Percentiles rank a stretch among this genome's conserved stretches.
Conservation (phyloP, 2,329 filamentous ascomycete species). For the Arthrinium phaeospermum region DNA sequence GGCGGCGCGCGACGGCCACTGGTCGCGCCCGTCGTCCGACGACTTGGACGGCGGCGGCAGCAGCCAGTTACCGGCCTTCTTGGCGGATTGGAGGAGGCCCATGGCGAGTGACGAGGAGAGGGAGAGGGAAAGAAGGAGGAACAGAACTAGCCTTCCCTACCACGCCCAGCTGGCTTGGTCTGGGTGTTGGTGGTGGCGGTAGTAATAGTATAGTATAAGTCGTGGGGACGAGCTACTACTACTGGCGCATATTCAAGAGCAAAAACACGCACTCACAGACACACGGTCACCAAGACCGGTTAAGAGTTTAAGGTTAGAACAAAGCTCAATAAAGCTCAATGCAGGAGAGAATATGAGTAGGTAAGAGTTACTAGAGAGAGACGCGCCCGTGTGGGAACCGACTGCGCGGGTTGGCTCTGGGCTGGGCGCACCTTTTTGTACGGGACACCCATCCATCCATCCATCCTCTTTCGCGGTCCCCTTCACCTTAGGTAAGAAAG, state of each 20-base stretch:
- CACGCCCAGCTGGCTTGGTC: neutral
- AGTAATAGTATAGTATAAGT: neutral
- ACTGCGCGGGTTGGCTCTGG: neutral
- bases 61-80: conserved; percentile 39
- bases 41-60: conserved; percentile 44
- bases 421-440: conserved; percentile 10
- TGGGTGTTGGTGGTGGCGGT: neutral
- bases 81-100: conserved; percentile 5
- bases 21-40: conserved; percentile 51
- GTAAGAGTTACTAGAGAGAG: conserved; percentile 7
- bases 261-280: no score
- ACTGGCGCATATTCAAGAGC: neutral
- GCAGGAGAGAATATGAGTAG: neutral
- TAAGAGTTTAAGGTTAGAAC: neutral
- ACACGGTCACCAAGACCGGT: neutral
- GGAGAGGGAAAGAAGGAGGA: neutral
- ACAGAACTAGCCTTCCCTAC: neutral
- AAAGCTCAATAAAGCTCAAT: neutral
- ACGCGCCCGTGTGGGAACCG: conserved; percentile 2
- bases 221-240: neutral
- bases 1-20: conserved; percentile 60
- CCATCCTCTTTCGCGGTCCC: neutral
- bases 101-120: neutral
- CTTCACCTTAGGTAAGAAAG: conserved; percentile 11
- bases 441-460: neutral